phyloP scores from a whole-genome alignment of 2,329 filamentous ascomycete species.

The Claviceps digitariae region DNA sequence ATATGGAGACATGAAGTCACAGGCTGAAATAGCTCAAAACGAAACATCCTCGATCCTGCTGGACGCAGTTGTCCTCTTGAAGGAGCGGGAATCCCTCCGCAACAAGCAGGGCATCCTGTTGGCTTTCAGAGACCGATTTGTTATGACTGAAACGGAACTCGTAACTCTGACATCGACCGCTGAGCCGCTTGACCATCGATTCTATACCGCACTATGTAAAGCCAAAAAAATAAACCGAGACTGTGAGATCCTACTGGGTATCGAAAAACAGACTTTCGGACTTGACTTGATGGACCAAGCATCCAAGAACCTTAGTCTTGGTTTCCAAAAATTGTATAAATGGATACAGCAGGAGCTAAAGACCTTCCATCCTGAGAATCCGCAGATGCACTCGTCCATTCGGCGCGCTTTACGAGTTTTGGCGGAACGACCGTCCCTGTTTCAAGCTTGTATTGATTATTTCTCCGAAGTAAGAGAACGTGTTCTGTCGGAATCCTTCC shows the following conservation, averaged over 20 bases:
- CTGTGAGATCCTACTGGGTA: constrained; percentile 76
- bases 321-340: constrained; percentile 89
- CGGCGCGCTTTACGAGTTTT: constrained; percentile 73
- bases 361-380: constrained; percentile 81
- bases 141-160: constrained; percentile 70
- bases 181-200: constrained; percentile 72
- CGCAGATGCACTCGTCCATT: constrained; percentile 77
- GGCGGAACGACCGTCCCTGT: constrained; percentile 77
- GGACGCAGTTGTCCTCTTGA: constrained; percentile 62
- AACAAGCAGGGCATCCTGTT: constrained; percentile 65
- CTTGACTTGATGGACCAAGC: constrained; percentile 86
- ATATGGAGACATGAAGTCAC: constrained; percentile 66
- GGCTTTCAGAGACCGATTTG: constrained; percentile 70
- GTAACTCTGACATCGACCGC: constrained; percentile 61
- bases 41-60: constrained; percentile 63
- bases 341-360: constrained; percentile 95
- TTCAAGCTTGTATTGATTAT: constrained; percentile 85
- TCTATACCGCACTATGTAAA: constrained; percentile 64
- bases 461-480: constrained; percentile 85
- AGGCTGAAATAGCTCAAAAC: constrained; percentile 60
- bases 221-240: constrained; percentile 82
- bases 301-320: constrained; percentile 72
- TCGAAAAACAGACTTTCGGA: constrained; percentile 78
- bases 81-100: constrained; percentile 60
- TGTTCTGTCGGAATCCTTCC: constrained; percentile 78